Percentiles rank a stretch among this genome's conserved stretches.
Conservation (phyloP, 2,329 filamentous ascomycete species). For the Cladobotryum mycophilum region DNA sequence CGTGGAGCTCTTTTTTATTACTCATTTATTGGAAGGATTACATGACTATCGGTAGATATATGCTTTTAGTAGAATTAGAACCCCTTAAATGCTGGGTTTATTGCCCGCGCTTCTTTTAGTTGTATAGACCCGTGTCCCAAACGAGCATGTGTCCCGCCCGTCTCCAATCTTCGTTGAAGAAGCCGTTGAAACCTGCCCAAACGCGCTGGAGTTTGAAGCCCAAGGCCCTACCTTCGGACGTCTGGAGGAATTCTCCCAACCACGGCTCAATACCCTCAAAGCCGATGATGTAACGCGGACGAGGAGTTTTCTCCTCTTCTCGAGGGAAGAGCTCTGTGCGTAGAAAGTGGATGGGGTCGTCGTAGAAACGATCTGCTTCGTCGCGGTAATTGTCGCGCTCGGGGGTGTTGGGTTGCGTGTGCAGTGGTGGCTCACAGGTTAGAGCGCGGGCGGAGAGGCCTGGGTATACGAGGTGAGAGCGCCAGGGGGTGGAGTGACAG, state of each 20-base stretch:
- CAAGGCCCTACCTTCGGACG: conserved; percentile 32
- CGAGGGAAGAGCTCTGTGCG: conserved; percentile 41
- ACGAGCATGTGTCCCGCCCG: conserved; percentile 52
- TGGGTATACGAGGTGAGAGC: conserved; percentile 74
- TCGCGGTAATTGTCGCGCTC: conserved; percentile 69
- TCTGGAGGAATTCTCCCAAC: conserved; percentile 39
- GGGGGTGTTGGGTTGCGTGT: conserved; percentile 49
- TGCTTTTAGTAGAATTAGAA: no score
- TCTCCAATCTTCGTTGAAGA: conserved; percentile 57
- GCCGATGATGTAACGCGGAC: conserved; percentile 54
- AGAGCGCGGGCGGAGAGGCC: conserved; percentile 74
- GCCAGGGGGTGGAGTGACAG: conserved; percentile 94
- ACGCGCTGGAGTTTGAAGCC: conserved; percentile 40
- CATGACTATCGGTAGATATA: no score
- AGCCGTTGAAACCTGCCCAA: conserved; percentile 54
- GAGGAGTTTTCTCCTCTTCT: conserved; percentile 11
- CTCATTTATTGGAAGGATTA: no score
- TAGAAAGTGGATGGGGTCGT: conserved; percentile 53
- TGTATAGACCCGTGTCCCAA: conserved; percentile 46
- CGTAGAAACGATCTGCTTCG: conserved; percentile 89
- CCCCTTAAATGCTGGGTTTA: no score
- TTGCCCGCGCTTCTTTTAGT: background rate
- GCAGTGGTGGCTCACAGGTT: conserved; percentile 82
- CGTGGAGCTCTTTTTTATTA: no score
- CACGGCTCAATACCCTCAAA: conserved; percentile 52